Conservation (phyloP, 257 asterid species). For the Galeopsis tetrahit region DNA sequence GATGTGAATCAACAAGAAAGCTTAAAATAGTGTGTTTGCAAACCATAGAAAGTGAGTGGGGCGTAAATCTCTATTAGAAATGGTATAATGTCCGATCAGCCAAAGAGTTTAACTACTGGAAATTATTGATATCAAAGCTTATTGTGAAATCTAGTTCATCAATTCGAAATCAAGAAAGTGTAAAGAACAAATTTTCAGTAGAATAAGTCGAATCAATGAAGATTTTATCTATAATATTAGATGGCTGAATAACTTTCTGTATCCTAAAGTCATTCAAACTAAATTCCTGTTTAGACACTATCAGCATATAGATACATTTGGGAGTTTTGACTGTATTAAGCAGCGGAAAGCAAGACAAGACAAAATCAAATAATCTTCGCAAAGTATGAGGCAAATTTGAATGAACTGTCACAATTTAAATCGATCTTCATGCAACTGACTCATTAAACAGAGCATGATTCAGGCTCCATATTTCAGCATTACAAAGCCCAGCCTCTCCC, state of each 20-base stretch:
- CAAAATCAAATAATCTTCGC: constrained; percentile 3
- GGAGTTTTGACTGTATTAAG: background rate
- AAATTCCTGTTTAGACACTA: background rate
- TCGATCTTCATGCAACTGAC: too few species aligned
- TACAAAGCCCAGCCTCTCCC: background rate
- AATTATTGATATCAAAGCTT: background rate
- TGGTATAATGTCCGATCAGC: background rate
- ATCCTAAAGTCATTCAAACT: constrained; percentile 5
- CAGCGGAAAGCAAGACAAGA: constrained; percentile 16
- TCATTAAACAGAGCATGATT: background rate
- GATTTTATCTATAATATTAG: background rate
- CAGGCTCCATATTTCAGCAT: background rate
- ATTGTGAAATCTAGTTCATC: background rate
- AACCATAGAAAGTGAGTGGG: background rate
- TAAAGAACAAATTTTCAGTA: background rate
- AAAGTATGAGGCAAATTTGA: background rate
- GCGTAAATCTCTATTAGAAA: background rate
- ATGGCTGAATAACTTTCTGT: constrained; percentile 2
- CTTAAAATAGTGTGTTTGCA: too few species aligned
- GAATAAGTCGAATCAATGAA: background rate
- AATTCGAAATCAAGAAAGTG: constrained; percentile 7
- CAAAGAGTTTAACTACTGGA: constrained; percentile 18
- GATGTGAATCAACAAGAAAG: too few species aligned
- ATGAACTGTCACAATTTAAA: background rate
- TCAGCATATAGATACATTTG: background rate